Base-by-base conservation (phyloP, 495 filamentous ascomycete genomes). In the Letharia columbiana region DNA sequence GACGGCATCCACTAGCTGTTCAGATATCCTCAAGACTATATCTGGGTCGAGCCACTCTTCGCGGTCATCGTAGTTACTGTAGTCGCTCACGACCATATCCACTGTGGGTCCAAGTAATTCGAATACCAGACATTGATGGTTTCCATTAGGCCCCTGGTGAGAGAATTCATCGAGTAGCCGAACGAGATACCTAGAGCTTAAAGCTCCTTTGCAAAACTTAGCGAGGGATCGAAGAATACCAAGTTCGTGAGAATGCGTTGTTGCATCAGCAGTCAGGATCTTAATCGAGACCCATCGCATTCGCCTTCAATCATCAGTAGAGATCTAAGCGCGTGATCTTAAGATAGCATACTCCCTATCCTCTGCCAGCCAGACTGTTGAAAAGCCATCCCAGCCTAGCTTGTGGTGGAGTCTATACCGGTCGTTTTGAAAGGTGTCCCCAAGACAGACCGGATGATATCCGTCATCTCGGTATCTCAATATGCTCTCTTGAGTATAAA, bases 341-440 rank as follows among this genome's bases (percentile, higher is more conserved):
- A 20, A 2, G 47, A 59, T 10, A 49, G 65, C 47, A 50, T 64
- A 75, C 71, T 52, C 39, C 42, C 58, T 65, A 66, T 83, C 79
- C 66, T 70, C 73, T 35, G 78, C 78, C 15, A 77, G 71, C 81
- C 81, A 84, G 60, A 82, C 79, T 40, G 80, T 83, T 8, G 80
- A 81, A 68, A 75, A 80, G 10, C 72, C 73, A 52, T 80, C 81
- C 68, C 75, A 78, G 61, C 80, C 79, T 57, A 81, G 67, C 70
- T 84, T 84, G 65, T 81, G 76, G 8, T 79, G 52, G 28, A 84
- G 70, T 58, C 73, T 77, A 67, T 82, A 84, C 52, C 77, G 67
- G 35, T 73, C 74, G 47, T 74, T 50, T 41, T 67, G 75, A 65
- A 81, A 73, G 20, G 45, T 64, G 56, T 79, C 74, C 20, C 76